phyloP scores from a whole-genome alignment of 306 rosid genomes.

The Coriaria nepalensis region DNA sequence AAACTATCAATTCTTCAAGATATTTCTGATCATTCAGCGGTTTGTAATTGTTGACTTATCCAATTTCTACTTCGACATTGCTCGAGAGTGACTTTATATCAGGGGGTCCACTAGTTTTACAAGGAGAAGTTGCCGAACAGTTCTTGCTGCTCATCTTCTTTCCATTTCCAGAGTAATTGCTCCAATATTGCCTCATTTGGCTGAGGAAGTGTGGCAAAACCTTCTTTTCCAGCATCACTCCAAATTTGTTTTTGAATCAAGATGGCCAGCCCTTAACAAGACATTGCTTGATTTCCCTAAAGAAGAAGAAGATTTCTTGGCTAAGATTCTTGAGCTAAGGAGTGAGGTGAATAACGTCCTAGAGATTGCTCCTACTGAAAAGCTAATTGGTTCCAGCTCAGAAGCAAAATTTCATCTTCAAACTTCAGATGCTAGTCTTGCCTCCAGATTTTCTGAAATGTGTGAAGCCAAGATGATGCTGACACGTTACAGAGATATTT shows the following conservation, averaged over 20 bases:
- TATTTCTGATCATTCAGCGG: constrained; percentile 92
- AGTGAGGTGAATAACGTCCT: constrained; percentile 83
- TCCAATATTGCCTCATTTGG: constrained; percentile 96
- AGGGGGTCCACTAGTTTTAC: constrained; percentile 84
- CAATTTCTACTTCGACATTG: constrained; percentile 84
- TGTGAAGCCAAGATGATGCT: constrained; percentile 47
- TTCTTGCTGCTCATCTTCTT: constrained; percentile 74
- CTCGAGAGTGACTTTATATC: constrained; percentile 92
- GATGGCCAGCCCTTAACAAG: constrained; percentile 74
- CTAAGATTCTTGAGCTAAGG: constrained; percentile 81
- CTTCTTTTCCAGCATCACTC: constrained; percentile 67
- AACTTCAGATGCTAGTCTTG: constrained; percentile 39
- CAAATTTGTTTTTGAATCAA: constrained; percentile 75
- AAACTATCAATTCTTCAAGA: constrained; percentile 81
- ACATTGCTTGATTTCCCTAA: constrained; percentile 55
- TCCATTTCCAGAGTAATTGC: constrained; percentile 67
- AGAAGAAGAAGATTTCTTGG: constrained; percentile 72
- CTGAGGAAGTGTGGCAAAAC: constrained; percentile 98
- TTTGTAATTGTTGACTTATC: constrained; percentile 92
- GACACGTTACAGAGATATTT: constrained; percentile 60
- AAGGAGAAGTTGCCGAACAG: constrained; percentile 91
- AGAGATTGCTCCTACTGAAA: constrained; percentile 66
- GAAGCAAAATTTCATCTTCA: constrained; percentile 79
- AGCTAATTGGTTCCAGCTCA: constrained; percentile 80
- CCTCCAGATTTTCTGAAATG: constrained; percentile 52